These are phyloP conservation scores for Castanea crenata DNA, from an alignment of 306 rosid genomes.

Conservation along the genomic window DNA sequence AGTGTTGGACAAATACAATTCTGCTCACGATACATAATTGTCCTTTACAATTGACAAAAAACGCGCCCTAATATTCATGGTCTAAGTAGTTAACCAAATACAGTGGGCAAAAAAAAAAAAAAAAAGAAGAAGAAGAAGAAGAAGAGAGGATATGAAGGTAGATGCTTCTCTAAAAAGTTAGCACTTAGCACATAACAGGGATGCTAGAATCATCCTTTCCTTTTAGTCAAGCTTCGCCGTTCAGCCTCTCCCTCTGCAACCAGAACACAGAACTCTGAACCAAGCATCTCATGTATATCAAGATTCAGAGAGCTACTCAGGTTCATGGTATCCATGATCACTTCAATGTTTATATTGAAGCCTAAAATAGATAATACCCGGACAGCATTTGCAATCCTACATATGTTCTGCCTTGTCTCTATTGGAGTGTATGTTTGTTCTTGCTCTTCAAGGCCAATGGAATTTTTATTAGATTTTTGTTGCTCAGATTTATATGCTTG, in stretches of 20 bases:
- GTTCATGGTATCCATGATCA: slow-evolving; percentile 54
- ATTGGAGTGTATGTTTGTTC: too few relatives aligned
- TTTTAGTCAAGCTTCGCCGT: slow-evolving; percentile 60
- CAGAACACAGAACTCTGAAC: slow-evolving; percentile 78
- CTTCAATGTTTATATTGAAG: slow-evolving; percentile 56
- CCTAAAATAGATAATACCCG: slow-evolving; percentile 41
- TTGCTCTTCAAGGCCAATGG: too few relatives aligned
- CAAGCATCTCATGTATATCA: slow-evolving; percentile 77
- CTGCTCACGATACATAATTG: background rate
- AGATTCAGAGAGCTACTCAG: slow-evolving; percentile 58
- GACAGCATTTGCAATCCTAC: too few relatives aligned
- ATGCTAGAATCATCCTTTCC: slow-evolving; percentile 39
- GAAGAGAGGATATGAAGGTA: background rate
- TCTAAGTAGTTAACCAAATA: background rate
- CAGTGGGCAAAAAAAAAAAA: background rate
- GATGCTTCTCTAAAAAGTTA: background rate
- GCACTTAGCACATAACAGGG: background rate
- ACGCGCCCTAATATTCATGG: background rate
- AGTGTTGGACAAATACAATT: background rate
- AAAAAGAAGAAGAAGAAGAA: background rate
- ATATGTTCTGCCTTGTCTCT: too few relatives aligned
- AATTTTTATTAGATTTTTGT: too few relatives aligned
- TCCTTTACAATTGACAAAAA: background rate
- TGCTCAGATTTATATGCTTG: too few relatives aligned
- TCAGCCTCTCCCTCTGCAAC: slow-evolving; percentile 82